Evolutionary conservation across 2,329 filamentous ascomycete genomes (phyloP).

Genomic region (Xylogone sp.): DNA sequence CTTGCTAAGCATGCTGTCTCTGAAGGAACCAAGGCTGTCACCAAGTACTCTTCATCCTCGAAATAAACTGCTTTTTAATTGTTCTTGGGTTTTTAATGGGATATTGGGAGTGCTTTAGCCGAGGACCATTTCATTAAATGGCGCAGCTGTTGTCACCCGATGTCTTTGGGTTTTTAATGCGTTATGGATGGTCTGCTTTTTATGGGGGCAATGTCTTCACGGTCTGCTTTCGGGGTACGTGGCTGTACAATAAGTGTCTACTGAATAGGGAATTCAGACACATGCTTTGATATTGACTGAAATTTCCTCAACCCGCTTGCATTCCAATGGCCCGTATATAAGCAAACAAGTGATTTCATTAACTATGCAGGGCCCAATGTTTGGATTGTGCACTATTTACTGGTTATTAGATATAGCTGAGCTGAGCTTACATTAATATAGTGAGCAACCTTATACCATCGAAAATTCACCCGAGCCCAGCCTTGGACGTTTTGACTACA

Average conservation of each 20-base stretch:
- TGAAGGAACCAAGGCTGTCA: conserved; percentile 99
- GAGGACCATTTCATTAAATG: conserved; percentile 30
- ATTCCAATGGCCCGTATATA: too few species aligned
- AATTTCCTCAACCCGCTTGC: background rate
- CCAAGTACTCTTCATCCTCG: conserved; percentile 99
- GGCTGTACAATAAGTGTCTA: conserved; percentile 63
- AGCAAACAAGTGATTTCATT: too few species aligned
- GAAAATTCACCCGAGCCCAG: conserved; percentile 61
- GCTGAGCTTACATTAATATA: too few species aligned
- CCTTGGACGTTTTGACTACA: conserved; percentile 80
- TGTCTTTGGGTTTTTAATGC: conserved; percentile 53
- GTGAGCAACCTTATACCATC: background rate
- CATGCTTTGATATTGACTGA: background rate
- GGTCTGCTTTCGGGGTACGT: conserved; percentile 66
- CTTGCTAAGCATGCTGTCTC: conserved; percentile 99
- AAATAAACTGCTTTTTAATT: conserved; percentile 67
- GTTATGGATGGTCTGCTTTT: conserved; percentile 68
- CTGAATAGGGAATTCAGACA: conserved; percentile 21
- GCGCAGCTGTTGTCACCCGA: conserved; percentile 21
- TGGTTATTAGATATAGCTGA: too few species aligned
- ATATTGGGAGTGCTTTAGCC: conserved; percentile 50
- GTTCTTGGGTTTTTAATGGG: conserved; percentile 52
- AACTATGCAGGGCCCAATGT: too few species aligned
- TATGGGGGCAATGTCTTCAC: conserved; percentile 66
- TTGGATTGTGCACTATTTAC: too few species aligned